These are phyloP conservation scores for Obelidium mucronatum DNA, from an alignment of 192 early-diverging fungal species.

Conservation along the genomic window DNA sequence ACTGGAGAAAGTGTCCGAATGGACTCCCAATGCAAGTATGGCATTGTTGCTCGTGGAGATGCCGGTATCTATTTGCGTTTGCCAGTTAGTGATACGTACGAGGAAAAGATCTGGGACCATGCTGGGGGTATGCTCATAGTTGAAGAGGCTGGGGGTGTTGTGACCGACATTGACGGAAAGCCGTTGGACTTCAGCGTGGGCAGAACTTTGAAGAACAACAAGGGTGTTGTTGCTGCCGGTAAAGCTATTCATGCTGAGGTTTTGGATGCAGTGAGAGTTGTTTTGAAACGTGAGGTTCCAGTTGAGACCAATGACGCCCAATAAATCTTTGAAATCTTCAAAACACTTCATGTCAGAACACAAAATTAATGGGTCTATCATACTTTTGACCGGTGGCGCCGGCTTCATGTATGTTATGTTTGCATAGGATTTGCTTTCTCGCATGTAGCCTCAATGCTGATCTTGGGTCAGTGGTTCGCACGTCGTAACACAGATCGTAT, in stretches of 20 bases:
- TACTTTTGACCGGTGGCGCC: constrained; percentile 83
- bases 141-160: constrained; percentile 90
- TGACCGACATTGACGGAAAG: constrained; percentile 84
- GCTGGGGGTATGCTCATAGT: constrained; percentile 90
- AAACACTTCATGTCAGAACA: too few species aligned
- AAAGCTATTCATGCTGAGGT: constrained; percentile 75
- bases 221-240: constrained; percentile 87
- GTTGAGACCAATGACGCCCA: background rate
- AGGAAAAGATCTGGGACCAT: constrained; percentile 99
- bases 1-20: constrained; percentile 81
- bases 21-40: constrained; percentile 99
- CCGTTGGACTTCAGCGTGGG: constrained; percentile 91
- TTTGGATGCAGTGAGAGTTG: constrained; percentile 70
- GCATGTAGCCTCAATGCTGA: background rate
- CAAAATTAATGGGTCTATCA: constrained; percentile 43
- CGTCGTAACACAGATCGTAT: constrained; percentile 66
- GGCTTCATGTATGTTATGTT: constrained; percentile 76
- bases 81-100: constrained; percentile 79
- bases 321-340: too few species aligned
- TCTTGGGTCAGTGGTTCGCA: constrained; percentile 69
- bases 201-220: constrained; percentile 82
- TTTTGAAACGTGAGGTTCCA: constrained; percentile 10
- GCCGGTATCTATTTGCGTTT: constrained; percentile 92
- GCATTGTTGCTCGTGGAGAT: constrained; percentile 87
- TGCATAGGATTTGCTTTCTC: background rate